Evolutionary conservation across 2,329 filamentous ascomycete genomes (phyloP), one percentile per base, ranked within the genome.

Genomic region (Elsinoe fawcettii): DNA sequence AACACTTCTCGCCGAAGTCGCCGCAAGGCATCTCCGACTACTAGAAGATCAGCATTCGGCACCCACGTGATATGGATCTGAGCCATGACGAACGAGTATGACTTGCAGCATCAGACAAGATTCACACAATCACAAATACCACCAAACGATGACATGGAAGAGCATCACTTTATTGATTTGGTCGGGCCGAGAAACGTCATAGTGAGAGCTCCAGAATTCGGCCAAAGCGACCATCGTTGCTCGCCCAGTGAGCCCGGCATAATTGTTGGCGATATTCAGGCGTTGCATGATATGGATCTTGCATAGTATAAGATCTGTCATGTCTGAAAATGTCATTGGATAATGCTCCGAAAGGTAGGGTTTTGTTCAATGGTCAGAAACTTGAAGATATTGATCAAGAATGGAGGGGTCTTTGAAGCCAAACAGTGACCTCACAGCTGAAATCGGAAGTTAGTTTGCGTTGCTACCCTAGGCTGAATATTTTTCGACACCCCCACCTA

Each of bases 171-270:
- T 34, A 37, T 53, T 16, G 23, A 34, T 53, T 25, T 20, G 30
- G 12, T 53, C 49, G 32, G 49, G n/a, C 49, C 49, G 49, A 53
- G 49, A 30, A 53, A 53, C 49, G 49, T 53, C 49, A 53, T 53
- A 20, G 49, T 53, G 49, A 53, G 49, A 53, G 49, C 32, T 53
- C 49, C 30, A 16, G 23, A 20, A 11, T 16, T 14, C 46, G 11
- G 32, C 3, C 7, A 32, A 18, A 14, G 9, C 5, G 16, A 18
- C 23, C 20, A 7, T 14, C 11, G 20, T 23, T 46, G 25, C 49
- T 25, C 30, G 49, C 49, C 49, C 32, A 53, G 49, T 22, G 49
- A 25, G 16, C 4, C 32, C 49, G 49, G 49, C 49, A 53, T 34
- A 53, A 53, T 53, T 37, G 8, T 34, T 39, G 25, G 49, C 34